A percentile compares a stretch with the other conserved stretches of the same genome.
Conservation (phyloP, 257 asterid genomes). For the Solanum etuberosum region DNA sequence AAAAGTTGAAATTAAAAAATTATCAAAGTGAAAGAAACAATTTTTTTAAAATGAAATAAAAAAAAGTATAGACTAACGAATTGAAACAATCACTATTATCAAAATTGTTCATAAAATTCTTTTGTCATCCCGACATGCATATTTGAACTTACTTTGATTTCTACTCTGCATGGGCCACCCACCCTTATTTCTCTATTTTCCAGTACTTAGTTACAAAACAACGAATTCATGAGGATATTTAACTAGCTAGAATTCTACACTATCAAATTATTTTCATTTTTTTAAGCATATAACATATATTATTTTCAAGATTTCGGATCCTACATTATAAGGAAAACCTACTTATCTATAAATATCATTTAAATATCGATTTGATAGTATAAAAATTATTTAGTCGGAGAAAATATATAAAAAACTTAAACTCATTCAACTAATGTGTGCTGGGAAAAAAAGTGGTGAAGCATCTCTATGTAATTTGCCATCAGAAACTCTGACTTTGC, state of each 20-base stretch:
- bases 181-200: not conserved
- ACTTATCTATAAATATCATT: not conserved
- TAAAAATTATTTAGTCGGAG: not conserved
- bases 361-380: not conserved
- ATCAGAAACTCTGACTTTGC: constrained; percentile 66
- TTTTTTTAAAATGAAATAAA: too few relatives aligned
- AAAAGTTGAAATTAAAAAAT: too few relatives aligned
- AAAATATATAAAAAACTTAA: not conserved
- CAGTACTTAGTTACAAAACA: not conserved
- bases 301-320: not conserved
- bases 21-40: too few relatives aligned
- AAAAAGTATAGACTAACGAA: too few relatives aligned
- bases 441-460: constrained; percentile 83
- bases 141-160: constrained; percentile 8
- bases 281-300: too few relatives aligned
- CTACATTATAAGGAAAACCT: not conserved
- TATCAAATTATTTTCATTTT: too few relatives aligned
- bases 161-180: not conserved
- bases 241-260: not conserved
- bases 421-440: constrained; percentile 19
- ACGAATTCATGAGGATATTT: not conserved
- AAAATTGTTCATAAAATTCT: not conserved
- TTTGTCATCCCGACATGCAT: constrained; percentile 22
- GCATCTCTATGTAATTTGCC: constrained; percentile 78
- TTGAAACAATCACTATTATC: not conserved